Evolutionary conservation across 2,329 filamentous ascomycete genomes (phyloP), one percentile per base, ranked within the genome.

Genomic region (Aspergillus floridensis): DNA sequence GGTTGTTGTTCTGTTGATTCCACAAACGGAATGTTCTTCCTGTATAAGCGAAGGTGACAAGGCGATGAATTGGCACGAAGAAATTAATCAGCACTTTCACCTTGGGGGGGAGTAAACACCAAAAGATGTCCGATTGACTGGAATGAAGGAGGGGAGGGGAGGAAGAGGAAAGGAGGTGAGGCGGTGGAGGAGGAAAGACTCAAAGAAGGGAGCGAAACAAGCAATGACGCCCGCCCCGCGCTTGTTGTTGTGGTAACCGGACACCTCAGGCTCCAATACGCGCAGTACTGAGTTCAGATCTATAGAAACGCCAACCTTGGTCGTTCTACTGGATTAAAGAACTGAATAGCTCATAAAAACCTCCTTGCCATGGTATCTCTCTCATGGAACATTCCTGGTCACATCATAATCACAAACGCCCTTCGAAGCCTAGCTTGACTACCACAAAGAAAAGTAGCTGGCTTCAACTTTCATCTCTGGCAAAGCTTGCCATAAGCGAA

Each of bases 201-300:
- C 4, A 35, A 35, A 35, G 41, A n/a, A 16, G 26, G 12, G 24
- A 50, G 49, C 4, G 48, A 32, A 53, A 53, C 14, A 51, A 41
- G 51, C 56, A 44, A 44, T 57, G 26, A 38, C 31, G 52, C 46
- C 32, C 32, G 38, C 38, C 29, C 32, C 32, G 38, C 38, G 59
- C 41, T 52, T 32, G 65, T 66, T 65, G 65, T 66, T 66, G 65
- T 65, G 63, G 65, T 64, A 66, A 66, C 65, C 53, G n/a, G 53
- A 55, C 53, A 55, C 53, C 53, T 55, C 41, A 55, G 53, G 53
- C 53, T 26, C 4, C 50, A 11, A 8, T 16, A 8, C 19, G 26
- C 16, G 5, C 16, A 26, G 48, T 31, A n/a, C 48, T 10, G 12
- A 16, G 48, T 49, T n/a, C 47, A 49, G 22, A 52, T 32, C 24